Conservation (phyloP, 2,329 filamentous ascomycete species). For the Epichloe gansuensis region DNA sequence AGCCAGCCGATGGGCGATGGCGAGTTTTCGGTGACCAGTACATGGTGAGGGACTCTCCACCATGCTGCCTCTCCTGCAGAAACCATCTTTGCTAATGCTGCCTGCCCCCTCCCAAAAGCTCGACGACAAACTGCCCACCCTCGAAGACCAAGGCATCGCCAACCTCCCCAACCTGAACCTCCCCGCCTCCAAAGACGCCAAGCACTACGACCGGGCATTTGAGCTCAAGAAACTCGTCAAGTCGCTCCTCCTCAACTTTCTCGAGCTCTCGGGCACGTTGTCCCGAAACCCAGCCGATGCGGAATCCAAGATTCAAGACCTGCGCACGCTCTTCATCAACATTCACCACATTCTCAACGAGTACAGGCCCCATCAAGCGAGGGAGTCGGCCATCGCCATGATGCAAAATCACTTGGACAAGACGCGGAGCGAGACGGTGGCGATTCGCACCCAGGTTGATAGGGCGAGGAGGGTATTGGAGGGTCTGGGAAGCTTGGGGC, state of each 20-base stretch:
- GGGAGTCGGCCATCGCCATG: conserved; percentile 73
- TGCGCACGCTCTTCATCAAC: conserved; percentile 76
- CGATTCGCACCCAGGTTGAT: conserved; percentile 52
- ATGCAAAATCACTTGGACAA: conserved; percentile 75
- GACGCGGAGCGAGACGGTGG: conserved; percentile 59
- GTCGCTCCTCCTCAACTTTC: conserved; percentile 74
- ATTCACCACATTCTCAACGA: conserved; percentile 89
- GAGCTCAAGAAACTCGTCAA: conserved; percentile 70
- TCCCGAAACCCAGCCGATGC: conserved; percentile 31
- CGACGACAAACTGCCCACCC: conserved; percentile 48
- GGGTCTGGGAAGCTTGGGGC: conserved; percentile 45
- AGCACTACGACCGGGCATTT: conserved; percentile 49
- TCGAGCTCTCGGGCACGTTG: conserved; percentile 58
- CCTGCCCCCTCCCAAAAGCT: conserved; percentile 24
- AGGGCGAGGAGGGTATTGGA: conserved; percentile 63
- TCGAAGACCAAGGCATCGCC: conserved; percentile 57
- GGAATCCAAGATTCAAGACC: conserved; percentile 59
- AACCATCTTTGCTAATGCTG: neutral
- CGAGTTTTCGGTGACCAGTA: conserved; percentile 60
- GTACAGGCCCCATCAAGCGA: conserved; percentile 83
- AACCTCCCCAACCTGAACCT: conserved; percentile 41
- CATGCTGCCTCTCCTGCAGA: neutral
- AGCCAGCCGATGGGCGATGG: conserved; percentile 59
- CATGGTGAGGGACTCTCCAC: conserved; percentile 27
- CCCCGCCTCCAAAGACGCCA: conserved; percentile 32